phyloP scores from a whole-genome alignment of 2,329 filamentous ascomycete species.

The Whalleya microplaca region DNA sequence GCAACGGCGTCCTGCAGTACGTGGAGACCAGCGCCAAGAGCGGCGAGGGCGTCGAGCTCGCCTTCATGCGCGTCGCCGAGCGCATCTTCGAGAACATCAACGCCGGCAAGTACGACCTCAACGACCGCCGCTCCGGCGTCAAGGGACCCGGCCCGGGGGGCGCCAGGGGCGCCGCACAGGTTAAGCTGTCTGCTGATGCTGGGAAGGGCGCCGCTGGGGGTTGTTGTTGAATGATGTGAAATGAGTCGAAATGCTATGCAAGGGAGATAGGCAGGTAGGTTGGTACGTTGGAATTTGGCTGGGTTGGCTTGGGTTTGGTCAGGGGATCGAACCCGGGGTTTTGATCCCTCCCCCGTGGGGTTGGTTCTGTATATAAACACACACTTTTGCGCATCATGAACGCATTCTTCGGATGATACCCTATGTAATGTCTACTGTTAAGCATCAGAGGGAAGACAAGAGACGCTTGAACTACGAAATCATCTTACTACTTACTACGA shows the following conservation, averaged over 20 bases:
- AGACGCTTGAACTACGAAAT: background rate
- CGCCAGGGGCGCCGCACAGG: conserved; percentile 43
- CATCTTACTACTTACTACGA: too few relatives aligned
- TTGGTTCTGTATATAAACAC: conserved; percentile 26
- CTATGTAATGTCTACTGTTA: conserved; percentile 30
- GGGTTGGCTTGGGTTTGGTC: background rate
- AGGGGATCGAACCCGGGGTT: background rate
- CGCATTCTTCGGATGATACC: conserved; percentile 37
- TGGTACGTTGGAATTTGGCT: background rate
- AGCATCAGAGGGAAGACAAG: background rate
- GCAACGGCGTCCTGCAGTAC: conserved; percentile 88
- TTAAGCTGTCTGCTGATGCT: conserved; percentile 49
- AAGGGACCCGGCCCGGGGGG: conserved; percentile 68
- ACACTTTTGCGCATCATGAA: conserved; percentile 2
- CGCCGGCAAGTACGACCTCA: conserved; percentile 90
- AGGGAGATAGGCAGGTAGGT: background rate
- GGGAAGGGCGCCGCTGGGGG: conserved; percentile 47
- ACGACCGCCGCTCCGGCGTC: conserved; percentile 89
- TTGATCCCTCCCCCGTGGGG: conserved; percentile 15
- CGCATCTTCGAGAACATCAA: conserved; percentile 97
- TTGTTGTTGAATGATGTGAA: conserved; percentile 49
- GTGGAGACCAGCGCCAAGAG: conserved; percentile 97
- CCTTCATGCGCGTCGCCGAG: conserved; percentile 92
- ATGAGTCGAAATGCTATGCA: conserved; percentile 2
- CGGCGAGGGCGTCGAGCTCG: conserved; percentile 89